Conservation (phyloP, 192 early-diverging fungal species). For the Gaertneriomyces semiglobifer region DNA sequence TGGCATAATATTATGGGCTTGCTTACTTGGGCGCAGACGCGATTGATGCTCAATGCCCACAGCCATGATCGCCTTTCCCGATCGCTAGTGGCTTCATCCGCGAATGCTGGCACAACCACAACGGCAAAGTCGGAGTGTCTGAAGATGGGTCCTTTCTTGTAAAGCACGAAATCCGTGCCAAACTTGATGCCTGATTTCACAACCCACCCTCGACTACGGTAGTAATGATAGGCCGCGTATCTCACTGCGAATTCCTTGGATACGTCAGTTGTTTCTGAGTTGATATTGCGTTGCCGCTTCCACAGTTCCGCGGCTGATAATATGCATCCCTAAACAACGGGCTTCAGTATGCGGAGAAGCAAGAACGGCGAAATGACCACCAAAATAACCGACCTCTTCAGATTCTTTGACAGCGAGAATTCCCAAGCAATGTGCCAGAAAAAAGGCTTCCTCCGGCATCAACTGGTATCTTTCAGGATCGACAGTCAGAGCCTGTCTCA, state of each 20-base stretch:
- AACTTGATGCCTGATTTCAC: constrained; percentile 81
- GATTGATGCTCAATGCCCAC: constrained; percentile 47
- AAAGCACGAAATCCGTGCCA: constrained; percentile 72
- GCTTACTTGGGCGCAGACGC: constrained; percentile 56
- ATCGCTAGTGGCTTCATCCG: background rate
- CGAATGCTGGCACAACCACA: constrained; percentile 18
- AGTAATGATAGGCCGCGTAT: constrained; percentile 82
- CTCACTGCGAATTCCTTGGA: constrained; percentile 54
- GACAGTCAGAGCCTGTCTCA: background rate
- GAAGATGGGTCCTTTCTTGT: constrained; percentile 55
- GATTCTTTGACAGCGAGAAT: constrained; percentile 44
- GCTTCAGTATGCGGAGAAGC: background rate
- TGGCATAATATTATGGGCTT: constrained; percentile 52
- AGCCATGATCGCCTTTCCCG: constrained; percentile 40
- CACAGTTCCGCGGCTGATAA: too few species aligned
- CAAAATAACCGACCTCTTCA: constrained; percentile 5
- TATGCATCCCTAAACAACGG: constrained; percentile 1
- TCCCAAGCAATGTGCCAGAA: constrained; percentile 59
- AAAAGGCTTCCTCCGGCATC: constrained; percentile 70
- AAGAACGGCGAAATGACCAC: background rate
- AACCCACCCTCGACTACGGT: constrained; percentile 77
- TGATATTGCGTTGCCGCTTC: background rate
- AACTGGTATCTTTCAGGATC: constrained; percentile 66
- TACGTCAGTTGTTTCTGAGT: constrained; percentile 1
- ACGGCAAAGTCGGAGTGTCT: constrained; percentile 50